phyloP scores from a whole-genome alignment of 2,329 filamentous ascomycete species.

The Nemania abortiva region DNA sequence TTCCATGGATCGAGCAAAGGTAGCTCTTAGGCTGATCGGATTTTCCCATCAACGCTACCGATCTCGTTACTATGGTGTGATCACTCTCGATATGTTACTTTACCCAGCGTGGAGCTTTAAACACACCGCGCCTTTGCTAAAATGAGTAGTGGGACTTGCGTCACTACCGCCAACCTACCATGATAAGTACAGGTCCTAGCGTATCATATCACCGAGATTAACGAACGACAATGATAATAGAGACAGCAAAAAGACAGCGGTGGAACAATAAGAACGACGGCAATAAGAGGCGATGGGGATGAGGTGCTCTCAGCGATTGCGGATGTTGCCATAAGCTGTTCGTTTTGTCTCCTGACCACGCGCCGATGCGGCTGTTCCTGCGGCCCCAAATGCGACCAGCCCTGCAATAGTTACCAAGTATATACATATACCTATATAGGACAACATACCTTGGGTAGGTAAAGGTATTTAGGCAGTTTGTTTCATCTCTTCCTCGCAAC shows the following conservation, averaged over 20 bases:
- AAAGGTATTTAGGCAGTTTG: conserved; percentile 13
- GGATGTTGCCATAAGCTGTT: conserved; percentile 25
- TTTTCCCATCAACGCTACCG: background rate
- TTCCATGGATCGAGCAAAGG: background rate
- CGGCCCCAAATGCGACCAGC: conserved; percentile 47
- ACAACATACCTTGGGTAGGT: background rate
- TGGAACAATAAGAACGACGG: background rate
- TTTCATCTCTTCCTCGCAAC: conserved; percentile 19
- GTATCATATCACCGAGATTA: background rate
- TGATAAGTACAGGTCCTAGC: background rate
- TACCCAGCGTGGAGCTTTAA: background rate
- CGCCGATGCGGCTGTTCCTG: conserved; percentile 45
- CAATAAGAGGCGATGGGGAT: background rate
- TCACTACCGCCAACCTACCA: background rate
- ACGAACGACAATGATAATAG: background rate
- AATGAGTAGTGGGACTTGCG: conserved; percentile 4
- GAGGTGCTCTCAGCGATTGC: conserved; percentile 1
- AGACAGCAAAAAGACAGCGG: background rate
- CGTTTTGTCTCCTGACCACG: conserved; percentile 45
- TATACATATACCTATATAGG: conserved; percentile 3
- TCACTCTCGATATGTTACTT: conserved; percentile 2
- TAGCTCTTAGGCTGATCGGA: background rate
- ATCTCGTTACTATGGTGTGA: background rate
- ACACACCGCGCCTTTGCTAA: background rate
- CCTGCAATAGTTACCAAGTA: conserved; percentile 16